These are phyloP conservation scores for Xylaria longipes DNA, from an alignment of 495 filamentous ascomycete species.

Conservation along the genomic window DNA sequence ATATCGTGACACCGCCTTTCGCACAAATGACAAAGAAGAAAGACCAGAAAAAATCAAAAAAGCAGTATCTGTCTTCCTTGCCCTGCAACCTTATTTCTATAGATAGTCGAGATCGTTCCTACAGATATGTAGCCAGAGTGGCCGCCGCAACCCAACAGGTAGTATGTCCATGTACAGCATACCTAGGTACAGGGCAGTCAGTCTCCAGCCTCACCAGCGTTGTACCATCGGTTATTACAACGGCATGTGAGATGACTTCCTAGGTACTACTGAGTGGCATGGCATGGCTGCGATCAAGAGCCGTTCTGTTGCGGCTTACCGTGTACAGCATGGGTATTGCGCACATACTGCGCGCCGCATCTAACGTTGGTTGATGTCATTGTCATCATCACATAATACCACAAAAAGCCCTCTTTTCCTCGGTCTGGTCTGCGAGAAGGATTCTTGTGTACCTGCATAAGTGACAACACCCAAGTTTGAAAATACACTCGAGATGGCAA, in stretches of 20 bases:
- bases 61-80: not conserved
- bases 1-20: constrained; percentile 4
- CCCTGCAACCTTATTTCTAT: not conserved
- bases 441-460: constrained; percentile 18
- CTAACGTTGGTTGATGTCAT: constrained; percentile 22
- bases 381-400: constrained; percentile 28
- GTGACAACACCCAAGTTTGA: constrained; percentile 9
- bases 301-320: constrained; percentile 21
- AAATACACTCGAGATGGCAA: constrained; percentile 10
- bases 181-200: not conserved
- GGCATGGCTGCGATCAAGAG: constrained; percentile 18
- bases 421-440: constrained; percentile 7
- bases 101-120: constrained; percentile 7
- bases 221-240: not conserved
- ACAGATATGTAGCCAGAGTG: not conserved
- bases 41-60: not conserved
- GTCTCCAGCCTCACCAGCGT: constrained; percentile 13
- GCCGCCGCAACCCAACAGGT: not conserved
- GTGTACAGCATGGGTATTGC: constrained; percentile 9
- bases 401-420: constrained; percentile 6
- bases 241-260: not conserved
- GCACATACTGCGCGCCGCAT: constrained; percentile 1
- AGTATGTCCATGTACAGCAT: constrained; percentile 2
- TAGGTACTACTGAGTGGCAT: not conserved
- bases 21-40: not conserved